Conservation (phyloP, 805 yeast genomes). For the Yarrowia keelungensis region DNA sequence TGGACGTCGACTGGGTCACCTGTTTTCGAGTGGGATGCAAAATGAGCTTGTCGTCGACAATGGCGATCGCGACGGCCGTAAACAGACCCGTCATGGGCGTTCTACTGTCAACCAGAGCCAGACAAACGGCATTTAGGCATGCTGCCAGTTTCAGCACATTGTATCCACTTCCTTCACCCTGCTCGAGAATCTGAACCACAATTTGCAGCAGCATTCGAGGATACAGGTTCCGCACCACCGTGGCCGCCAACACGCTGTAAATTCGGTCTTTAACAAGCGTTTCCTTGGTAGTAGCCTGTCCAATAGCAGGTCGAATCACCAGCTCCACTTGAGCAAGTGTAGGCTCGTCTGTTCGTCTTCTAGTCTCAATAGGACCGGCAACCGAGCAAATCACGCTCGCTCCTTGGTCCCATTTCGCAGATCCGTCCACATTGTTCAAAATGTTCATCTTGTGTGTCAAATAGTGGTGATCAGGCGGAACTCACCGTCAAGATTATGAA, state of each 20-base stretch:
- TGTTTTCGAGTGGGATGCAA: conserved; percentile 58
- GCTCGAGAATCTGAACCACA: conserved; percentile 66
- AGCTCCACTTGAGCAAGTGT: conserved; percentile 78
- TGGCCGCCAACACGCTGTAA: conserved; percentile 63
- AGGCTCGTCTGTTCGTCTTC: conserved; percentile 82
- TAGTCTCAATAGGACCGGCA: conserved; percentile 90
- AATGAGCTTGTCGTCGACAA: conserved; percentile 46
- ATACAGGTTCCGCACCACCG: conserved; percentile 66
- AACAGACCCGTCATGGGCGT: conserved; percentile 68
- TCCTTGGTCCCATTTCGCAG: conserved; percentile 64
- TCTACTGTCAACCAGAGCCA: conserved; percentile 84
- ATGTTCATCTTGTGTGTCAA: conserved; percentile 13
- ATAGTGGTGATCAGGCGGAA: neutral
- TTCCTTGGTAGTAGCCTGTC: conserved; percentile 77
- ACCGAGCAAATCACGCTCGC: conserved; percentile 76
- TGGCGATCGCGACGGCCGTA: conserved; percentile 61
- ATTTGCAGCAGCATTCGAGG: conserved; percentile 83
- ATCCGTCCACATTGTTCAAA: conserved; percentile 69
- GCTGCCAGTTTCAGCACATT: conserved; percentile 64
- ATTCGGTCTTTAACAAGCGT: conserved; percentile 75
- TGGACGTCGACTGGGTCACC: conserved; percentile 57
- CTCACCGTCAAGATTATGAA: neutral
- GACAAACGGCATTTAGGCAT: conserved; percentile 72
- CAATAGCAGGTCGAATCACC: conserved; percentile 76
- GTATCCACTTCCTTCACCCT: conserved; percentile 55